phyloP scores from a whole-genome alignment of 1,139 yeast genomes.

The Zygotorulaspora mrakii region DNA sequence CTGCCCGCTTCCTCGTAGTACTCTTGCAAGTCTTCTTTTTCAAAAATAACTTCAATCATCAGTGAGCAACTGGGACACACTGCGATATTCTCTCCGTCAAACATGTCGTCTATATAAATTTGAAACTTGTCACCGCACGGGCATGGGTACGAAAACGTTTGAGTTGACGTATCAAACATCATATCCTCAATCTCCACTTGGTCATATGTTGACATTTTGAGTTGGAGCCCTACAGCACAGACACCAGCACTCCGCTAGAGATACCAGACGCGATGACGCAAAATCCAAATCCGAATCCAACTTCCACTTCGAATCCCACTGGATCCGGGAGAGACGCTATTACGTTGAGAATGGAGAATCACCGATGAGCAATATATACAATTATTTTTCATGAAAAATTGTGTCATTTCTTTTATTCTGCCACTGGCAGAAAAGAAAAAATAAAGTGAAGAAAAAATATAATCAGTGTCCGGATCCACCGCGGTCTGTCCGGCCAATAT shows the following conservation, averaged over 20 bases:
- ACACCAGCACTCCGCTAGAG: not conserved
- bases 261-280: no score
- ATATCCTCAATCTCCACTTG: slow-evolving; percentile 97
- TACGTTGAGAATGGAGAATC: no score
- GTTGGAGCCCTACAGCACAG: not conserved
- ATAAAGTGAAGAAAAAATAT: not conserved
- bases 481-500: no score
- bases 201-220: slow-evolving; percentile 66
- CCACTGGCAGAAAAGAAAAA: not conserved
- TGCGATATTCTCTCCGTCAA: slow-evolving; percentile 90
- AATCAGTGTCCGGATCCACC: not conserved
- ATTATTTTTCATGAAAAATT: not conserved
- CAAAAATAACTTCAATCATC: slow-evolving; percentile 89
- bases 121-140: slow-evolving; percentile 98
- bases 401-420: not conserved
- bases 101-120: slow-evolving; percentile 75
- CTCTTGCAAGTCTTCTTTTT: slow-evolving; percentile 49
- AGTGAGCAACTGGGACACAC: slow-evolving; percentile 95
- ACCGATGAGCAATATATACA: not conserved
- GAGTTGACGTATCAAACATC: slow-evolving; percentile 77
- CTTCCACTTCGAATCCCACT: no score
- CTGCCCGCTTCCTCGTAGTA: slow-evolving; percentile 40
- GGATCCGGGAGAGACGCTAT: no score
- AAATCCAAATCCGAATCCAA: no score
- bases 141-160: slow-evolving; percentile 89